These are phyloP conservation scores for Hyparrhenia diplandra DNA, from an alignment of 176 grass and related monocot species.

Conservation along the genomic window DNA sequence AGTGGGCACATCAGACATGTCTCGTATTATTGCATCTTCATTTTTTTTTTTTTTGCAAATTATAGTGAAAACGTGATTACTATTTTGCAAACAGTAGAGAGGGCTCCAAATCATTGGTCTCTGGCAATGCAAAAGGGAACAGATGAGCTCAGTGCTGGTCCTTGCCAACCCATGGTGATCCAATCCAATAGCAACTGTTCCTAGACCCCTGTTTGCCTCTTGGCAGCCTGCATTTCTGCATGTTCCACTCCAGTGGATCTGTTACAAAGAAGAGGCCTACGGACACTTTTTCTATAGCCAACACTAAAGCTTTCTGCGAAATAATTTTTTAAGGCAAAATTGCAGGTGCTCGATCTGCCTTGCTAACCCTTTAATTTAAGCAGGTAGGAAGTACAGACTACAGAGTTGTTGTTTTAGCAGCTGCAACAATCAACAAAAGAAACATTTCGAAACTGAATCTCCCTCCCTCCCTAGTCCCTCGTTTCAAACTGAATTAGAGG, in stretches of 20 bases:
- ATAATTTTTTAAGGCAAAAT: background rate
- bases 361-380: background rate
- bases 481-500: background rate
- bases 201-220: slow-evolving; percentile 12
- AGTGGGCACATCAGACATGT: slow-evolving; percentile 7
- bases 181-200: background rate
- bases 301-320: background rate
- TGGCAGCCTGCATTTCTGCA: background rate
- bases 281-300: background rate
- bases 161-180: background rate
- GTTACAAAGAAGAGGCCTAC: background rate
- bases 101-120: slow-evolving; percentile 14
- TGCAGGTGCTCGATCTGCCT: background rate
- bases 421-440: background rate
- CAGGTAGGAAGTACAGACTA: background rate
- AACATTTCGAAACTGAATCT: background rate
- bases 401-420: background rate
- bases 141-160: background rate
- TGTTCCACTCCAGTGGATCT: slow-evolving; percentile 18
- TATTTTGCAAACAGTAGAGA: background rate
- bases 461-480: background rate
- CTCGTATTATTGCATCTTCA: slow-evolving; percentile 5
- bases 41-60: too few relatives aligned
- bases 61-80: slow-evolving; percentile 8
- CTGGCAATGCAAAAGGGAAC: background rate